These are phyloP conservation scores for Desmodesmus armatus DNA, from an alignment of 139 green algal genomes.

Conservation along the genomic window DNA sequence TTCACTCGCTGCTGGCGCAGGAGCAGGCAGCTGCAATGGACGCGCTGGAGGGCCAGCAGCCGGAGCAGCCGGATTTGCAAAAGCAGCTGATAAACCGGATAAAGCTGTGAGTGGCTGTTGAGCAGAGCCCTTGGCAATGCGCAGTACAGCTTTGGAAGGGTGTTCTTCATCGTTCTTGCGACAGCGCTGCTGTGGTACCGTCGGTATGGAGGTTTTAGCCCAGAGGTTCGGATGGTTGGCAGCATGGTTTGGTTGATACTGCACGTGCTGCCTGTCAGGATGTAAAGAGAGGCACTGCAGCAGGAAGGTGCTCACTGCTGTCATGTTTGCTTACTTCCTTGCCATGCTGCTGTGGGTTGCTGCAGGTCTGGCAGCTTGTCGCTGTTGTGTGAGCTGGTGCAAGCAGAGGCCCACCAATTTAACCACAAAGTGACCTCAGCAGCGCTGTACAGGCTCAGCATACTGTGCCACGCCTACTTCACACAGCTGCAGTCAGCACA, in stretches of 20 bases:
- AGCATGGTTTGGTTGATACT: too few relatives aligned
- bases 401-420: conserved; percentile 20
- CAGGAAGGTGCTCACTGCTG: background rate
- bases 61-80: background rate
- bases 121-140: background rate
- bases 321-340: background rate
- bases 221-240: too few relatives aligned
- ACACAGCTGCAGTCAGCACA: conserved; percentile 31
- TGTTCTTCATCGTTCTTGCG: too few relatives aligned
- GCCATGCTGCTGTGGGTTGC: background rate
- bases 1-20: background rate
- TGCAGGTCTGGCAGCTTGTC: conserved; percentile 32
- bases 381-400: conserved; percentile 22
- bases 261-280: too few relatives aligned
- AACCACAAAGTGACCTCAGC: background rate
- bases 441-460: conserved; percentile 42
- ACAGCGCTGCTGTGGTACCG: too few relatives aligned
- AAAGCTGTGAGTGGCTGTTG: background rate
- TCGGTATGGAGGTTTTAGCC: too few relatives aligned
- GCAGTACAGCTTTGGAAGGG: background rate
- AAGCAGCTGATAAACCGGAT: background rate
- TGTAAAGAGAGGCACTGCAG: too few relatives aligned
- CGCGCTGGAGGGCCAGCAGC: background rate
- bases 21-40: background rate
- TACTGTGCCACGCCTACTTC: conserved; percentile 21